Evolutionary conservation across 352 stramenopile species (phyloP), one percentile per base, ranked within the genome.

Genomic region (Blastocystis sp.): DNA sequence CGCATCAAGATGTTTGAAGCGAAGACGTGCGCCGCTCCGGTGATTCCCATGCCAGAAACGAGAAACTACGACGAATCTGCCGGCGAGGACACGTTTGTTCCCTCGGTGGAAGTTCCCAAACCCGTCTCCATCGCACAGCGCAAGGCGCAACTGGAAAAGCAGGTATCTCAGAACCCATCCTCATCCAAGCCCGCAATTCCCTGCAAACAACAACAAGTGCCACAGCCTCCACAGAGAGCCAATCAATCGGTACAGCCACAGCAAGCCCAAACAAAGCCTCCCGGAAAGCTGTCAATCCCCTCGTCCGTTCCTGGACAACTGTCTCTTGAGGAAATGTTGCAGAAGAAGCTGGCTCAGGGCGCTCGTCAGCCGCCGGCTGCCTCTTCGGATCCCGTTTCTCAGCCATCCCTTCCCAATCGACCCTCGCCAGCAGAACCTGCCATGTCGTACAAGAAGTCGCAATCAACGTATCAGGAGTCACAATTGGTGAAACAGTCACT

Each of bases 1-100:
- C 49, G 69, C 0, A 81, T 81, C 36, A 61, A 64, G n/a, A 63
- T 64, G 69, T 81, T 81, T 61, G 69, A 81, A 61, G 4, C 69
- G 8, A 81, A 63, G 11, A 76, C 57, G 18, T 59, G 18, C 3
- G 11, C 32, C 3, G 18, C 51, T 59, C 3, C 51, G n/a, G n/a
- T 27, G 2, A 59, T 59, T 14, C 51, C 51, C 11, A 59, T 59
- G 51, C 51, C 51, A 59, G 51, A 59, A 59, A 59, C 51, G n/a
- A 18, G 51, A 3, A 59, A 18, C 4, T 59, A 59, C 32, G 32
- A 18, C 32, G 51, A 59, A 59, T 32, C 51, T 32, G 51, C 11
- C 32, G 11, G 3, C 32, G 51, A 59, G 32, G 51, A 59, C 32
- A 59, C 51, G 32, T 59, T 59, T 59, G 51, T 59, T 59, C 51